A percentile compares a stretch with the other conserved stretches of the same genome.
Conservation (phyloP, 2,329 filamentous ascomycete species). For the Drechslerella stenobrocha region DNA sequence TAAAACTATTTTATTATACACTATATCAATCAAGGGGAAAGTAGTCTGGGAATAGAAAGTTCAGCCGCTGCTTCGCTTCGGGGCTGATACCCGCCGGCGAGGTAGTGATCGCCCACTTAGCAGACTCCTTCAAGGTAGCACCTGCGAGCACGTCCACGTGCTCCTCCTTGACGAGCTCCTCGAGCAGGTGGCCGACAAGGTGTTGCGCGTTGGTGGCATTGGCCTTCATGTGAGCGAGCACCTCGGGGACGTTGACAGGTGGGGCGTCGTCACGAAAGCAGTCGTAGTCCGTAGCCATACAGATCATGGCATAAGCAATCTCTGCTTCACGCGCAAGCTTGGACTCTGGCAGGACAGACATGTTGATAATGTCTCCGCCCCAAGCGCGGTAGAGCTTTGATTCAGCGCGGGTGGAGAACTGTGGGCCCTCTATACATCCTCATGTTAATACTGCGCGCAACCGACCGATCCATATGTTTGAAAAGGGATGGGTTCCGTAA, state of each 20-base stretch:
- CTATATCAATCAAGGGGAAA: slow-evolving; percentile 55
- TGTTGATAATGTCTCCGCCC: slow-evolving; percentile 96
- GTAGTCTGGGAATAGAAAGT: slow-evolving; percentile 86
- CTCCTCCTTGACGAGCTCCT: slow-evolving; percentile 78
- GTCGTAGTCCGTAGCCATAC: slow-evolving; percentile 99
- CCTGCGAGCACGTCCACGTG: slow-evolving; percentile 74
- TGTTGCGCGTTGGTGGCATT: slow-evolving; percentile 85
- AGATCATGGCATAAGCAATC: slow-evolving; percentile 96
- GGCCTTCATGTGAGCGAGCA: slow-evolving; percentile 92
- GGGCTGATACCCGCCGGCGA: slow-evolving; percentile 72
- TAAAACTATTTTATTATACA: neutral
- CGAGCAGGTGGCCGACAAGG: slow-evolving; percentile 82
- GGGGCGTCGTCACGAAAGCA: slow-evolving; percentile 68
- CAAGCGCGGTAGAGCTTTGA: slow-evolving; percentile 91
- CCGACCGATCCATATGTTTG: neutral
- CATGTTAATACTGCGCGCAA: neutral
- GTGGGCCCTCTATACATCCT: slow-evolving; percentile 74
- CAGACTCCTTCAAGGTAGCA: slow-evolving; percentile 76
- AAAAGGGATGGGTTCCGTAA: too few species aligned
- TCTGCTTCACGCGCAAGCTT: slow-evolving; percentile 96
- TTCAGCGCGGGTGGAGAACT: slow-evolving; percentile 95
- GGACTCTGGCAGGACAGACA: slow-evolving; percentile 91
- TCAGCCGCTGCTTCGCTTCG: slow-evolving; percentile 76
- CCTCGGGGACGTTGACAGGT: slow-evolving; percentile 87
- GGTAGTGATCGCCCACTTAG: slow-evolving; percentile 82